Evolutionary conservation across 306 rosid genomes (phyloP).

Genomic region (Neltuma alba): DNA sequence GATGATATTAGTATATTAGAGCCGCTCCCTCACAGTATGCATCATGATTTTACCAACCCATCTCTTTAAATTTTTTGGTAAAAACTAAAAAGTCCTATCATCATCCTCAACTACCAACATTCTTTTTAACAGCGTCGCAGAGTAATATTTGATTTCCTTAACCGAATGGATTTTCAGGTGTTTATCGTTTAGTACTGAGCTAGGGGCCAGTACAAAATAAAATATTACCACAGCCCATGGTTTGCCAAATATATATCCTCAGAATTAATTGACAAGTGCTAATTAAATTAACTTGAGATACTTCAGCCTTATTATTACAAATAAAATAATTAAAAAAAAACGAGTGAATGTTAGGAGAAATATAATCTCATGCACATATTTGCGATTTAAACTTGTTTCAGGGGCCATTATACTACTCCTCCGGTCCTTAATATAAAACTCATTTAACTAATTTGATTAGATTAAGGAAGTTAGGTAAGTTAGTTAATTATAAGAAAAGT

Average conservation of each 20-base stretch:
- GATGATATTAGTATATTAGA: background rate
- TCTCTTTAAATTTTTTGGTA: background rate
- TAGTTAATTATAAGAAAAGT: too few relatives aligned
- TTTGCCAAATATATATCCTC: background rate
- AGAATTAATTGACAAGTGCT: background rate
- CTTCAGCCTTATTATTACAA: too few relatives aligned
- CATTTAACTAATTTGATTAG: too few relatives aligned
- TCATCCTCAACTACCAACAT: background rate
- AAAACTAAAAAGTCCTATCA: background rate
- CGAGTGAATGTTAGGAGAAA: background rate
- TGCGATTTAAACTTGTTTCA: background rate
- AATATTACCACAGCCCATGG: background rate
- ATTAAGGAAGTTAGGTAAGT: too few relatives aligned
- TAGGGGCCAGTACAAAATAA: background rate
- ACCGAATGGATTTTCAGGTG: background rate
- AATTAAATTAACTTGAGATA: too few relatives aligned
- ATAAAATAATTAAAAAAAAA: too few relatives aligned
- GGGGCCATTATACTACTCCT: background rate
- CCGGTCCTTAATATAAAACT: too few relatives aligned
- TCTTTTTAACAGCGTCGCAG: background rate
- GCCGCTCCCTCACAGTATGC: background rate
- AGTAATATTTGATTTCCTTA: background rate
- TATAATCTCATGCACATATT: background rate
- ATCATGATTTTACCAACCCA: background rate
- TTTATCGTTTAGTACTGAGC: background rate